Base-by-base conservation (phyloP, 805 yeast species). In the Candida tallmaniae region DNA sequence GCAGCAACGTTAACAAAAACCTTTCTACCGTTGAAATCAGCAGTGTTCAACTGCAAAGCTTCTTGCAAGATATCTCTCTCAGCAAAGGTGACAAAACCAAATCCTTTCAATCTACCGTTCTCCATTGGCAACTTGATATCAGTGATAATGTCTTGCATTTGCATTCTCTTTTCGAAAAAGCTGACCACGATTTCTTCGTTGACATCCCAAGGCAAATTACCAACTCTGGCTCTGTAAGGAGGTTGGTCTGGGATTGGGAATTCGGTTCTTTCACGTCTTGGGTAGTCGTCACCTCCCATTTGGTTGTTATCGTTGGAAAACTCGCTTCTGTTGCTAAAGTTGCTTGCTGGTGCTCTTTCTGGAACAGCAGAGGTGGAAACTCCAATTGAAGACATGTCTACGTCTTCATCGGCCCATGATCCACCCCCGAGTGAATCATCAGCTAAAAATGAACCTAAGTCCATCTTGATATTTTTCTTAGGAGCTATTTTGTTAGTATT, bases 201-300 rank as follows among this genome's bases (percentile, higher is more conserved):
- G 29, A 76, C 74, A 39, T 83, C 89, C 80, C 84, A 83, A 40
- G 96, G 86, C 54, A 93, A 75, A 65, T 89, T 88, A 55, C 77
- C 76, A 46, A 90, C 72, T 57, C 86, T 78, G n/a, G 96, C 97
- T 51, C 84, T 82, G 72, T 62, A 93, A 35, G 99, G 99, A 13
- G 97, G 88, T 34, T 65, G 73, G 50, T 87, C 90, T 29, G 99
- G 99, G 41, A 93, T 72, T 27, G 96, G 95, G 48, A 65, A 83
- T 54, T 82, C 89, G 42, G 67, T 70, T 61, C 85, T 74, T 43
- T 74, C 76, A 45, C 65, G 64, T 45, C 66, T 60, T 28, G 29
- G 52, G 44, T 48, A 56, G 31, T 65, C 48, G 6, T 16, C 18
- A 12, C 20, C 15, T 16, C 12, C 20, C n/a, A 48, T 11, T 46